Conservation (phyloP, 1,284 basidiomycete genomes). For the Chondrostereum purpureum region DNA sequence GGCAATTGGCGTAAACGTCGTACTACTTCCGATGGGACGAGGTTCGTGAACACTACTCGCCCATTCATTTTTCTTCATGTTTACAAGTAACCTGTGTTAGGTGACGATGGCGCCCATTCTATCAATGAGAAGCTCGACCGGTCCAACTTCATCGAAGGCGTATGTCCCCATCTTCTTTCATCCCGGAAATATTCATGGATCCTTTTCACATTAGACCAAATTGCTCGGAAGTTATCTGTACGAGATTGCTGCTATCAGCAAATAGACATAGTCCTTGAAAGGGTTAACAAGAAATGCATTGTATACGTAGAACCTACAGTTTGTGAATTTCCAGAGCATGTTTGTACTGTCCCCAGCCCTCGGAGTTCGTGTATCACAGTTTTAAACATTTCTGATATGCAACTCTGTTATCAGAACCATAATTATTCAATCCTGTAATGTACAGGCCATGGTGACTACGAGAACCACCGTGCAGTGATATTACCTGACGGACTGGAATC, state of each 20-base stretch:
- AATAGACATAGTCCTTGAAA: neutral
- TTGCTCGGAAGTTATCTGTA: slow-evolving; percentile 81
- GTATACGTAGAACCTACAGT: no score
- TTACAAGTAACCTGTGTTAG: neutral
- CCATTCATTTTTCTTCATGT: neutral
- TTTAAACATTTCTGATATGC: no score
- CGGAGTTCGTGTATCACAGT: no score
- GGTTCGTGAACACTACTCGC: no score
- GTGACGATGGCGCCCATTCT: slow-evolving; percentile 91
- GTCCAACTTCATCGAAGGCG: slow-evolving; percentile 90
- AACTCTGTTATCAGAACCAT: no score
- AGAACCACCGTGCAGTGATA: no score
- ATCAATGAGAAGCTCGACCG: slow-evolving; percentile 96
- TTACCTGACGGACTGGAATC: neutral
- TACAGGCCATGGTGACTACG: no score
- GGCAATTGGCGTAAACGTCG: slow-evolving; percentile 72
- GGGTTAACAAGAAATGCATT: neutral
- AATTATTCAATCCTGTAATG: no score
- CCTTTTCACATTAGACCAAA: no score
- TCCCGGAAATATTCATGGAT: slow-evolving; percentile 6
- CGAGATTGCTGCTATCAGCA: slow-evolving; percentile 50
- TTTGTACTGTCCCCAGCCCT: no score
- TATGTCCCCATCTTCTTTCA: slow-evolving; percentile 22
- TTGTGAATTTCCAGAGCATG: no score
- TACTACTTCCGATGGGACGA: slow-evolving; percentile 88